Percentiles rank a stretch among this genome's conserved stretches.
Conservation (phyloP, 345 rosid species). For the Acer negundo region DNA sequence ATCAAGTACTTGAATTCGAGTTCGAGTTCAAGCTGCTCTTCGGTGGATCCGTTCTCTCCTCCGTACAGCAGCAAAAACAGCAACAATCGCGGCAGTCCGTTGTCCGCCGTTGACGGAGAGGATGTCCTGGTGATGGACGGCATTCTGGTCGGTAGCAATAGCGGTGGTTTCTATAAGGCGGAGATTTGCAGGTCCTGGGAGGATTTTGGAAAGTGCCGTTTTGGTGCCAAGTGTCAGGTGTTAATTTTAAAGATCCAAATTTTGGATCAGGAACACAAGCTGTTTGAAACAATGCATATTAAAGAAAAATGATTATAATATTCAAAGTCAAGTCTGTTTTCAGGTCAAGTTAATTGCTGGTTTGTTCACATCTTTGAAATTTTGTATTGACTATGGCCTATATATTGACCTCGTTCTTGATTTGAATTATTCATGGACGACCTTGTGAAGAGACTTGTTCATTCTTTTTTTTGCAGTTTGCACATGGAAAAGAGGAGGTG, state of each 20-base stretch:
- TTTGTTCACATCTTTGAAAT: too few relatives aligned
- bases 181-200: slow-evolving; percentile 37
- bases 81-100: slow-evolving; percentile 12
- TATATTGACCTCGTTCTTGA: neutral
- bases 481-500: slow-evolving; percentile 53
- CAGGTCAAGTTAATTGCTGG: neutral
- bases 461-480: slow-evolving; percentile 36
- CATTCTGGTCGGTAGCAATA: slow-evolving; percentile 35
- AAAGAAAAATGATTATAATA: neutral
- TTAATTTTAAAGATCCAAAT: neutral
- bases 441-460: slow-evolving; percentile 7
- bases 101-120: slow-evolving; percentile 42
- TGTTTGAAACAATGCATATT: slow-evolving; percentile 7
- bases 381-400: too few relatives aligned
- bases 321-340: neutral
- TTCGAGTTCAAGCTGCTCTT: slow-evolving; percentile 6
- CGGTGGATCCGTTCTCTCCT: neutral
- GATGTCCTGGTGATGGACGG: slow-evolving; percentile 75
- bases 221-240: slow-evolving; percentile 48
- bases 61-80: neutral
- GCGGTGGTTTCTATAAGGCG: slow-evolving; percentile 21
- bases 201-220: slow-evolving; percentile 39
- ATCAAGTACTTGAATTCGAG: slow-evolving; percentile 28
- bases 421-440: slow-evolving; percentile 2
- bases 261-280: neutral